Evolutionary conservation across 345 rosid species (phyloP), one percentile per base, ranked within the genome.

Genomic region (Eutrema heterophyllum): DNA sequence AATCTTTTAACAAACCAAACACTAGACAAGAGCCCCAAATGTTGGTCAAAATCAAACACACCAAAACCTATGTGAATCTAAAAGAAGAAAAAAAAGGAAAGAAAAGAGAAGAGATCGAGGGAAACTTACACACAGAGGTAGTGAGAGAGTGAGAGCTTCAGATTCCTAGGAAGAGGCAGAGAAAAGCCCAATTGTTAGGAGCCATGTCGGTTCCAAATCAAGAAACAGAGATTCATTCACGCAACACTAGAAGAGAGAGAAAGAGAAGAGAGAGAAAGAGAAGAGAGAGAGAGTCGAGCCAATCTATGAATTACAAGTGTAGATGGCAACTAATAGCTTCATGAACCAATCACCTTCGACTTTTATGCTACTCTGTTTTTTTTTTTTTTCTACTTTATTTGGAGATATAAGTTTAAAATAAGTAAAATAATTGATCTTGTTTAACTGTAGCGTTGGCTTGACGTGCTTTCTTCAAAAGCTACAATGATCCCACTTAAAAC

Each of bases 131-230:
- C 50, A 12, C 29, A 16, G 24, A 39, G 71, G 62, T 30, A 76
- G 85, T 73, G 74, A 79, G 81, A 49, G 50, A 63, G 7, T 75
- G 66, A 18, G 24, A 68, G 62, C 32, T 68, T 64, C 64, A 73
- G 67, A 78, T 67, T 77, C 71, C 84, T 71, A 74, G 36, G 69
- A 54, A 80, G 83, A 73, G 73, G 62, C 78, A 56, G 74, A 77
- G 86, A 83, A 71, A 71, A 50, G 79, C 92, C 91, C 86, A 82
- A 74, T 64, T 49, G 76, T 67, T 81, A 70, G 95, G 89, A 88
- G 85, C 89, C 88, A 83, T 88, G 86, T 88, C 84, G 81, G 92
- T 78, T 80, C 67, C 85, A 81, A 48, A 75, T 73, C 74, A 83
- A 87, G 86, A 88, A 82, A 81, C 75, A 68, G 48, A 68, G 57